Percentiles rank a stretch among this genome's conserved stretches.
phyloP scores from a whole-genome alignment of 345 rosid species.

The Rhizophora apiculata region DNA sequence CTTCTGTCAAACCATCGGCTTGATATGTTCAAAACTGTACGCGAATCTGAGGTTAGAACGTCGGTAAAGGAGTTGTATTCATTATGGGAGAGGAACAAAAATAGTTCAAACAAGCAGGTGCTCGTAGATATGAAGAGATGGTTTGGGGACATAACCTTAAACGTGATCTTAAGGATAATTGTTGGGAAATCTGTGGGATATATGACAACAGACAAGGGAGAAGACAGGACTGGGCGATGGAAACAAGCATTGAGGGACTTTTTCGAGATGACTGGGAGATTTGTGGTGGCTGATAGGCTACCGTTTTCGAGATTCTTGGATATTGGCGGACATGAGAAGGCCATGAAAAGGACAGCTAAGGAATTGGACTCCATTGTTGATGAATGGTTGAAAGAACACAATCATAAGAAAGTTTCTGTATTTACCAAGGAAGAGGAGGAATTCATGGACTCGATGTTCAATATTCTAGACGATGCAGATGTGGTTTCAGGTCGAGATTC shows the following conservation, averaged over 20 bases:
- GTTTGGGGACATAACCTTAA: conserved; percentile 17
- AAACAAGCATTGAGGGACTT: too few relatives aligned
- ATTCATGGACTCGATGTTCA: conserved; percentile 33
- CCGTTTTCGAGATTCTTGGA: too few relatives aligned
- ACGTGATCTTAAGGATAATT: conserved; percentile 10
- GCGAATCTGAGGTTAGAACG: conserved; percentile 17
- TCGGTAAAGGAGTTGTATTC: conserved; percentile 2
- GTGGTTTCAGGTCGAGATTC: conserved; percentile 12
- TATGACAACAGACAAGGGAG: neutral
- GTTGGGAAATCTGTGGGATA: conserved; percentile 2
- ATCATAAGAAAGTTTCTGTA: too few relatives aligned
- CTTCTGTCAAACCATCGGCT: conserved; percentile 38
- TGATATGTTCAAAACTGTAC: conserved; percentile 16
- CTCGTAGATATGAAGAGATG: conserved; percentile 13
- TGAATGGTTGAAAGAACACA: too few relatives aligned
- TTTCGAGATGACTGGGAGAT: too few relatives aligned
- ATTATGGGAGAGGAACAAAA: neutral
- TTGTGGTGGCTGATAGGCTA: too few relatives aligned
- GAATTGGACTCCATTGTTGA: too few relatives aligned
- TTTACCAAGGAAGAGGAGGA: conserved; percentile 1
- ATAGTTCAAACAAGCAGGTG: neutral
- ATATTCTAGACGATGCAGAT: conserved; percentile 8
- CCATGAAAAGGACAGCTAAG: too few relatives aligned
- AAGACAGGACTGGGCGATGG: neutral
- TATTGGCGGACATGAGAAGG: too few relatives aligned